A percentile compares a stretch with the other conserved stretches of the same genome.
phyloP scores from a whole-genome alignment of 2,329 filamentous ascomycete genomes.

The Neospermospora avenae region DNA sequence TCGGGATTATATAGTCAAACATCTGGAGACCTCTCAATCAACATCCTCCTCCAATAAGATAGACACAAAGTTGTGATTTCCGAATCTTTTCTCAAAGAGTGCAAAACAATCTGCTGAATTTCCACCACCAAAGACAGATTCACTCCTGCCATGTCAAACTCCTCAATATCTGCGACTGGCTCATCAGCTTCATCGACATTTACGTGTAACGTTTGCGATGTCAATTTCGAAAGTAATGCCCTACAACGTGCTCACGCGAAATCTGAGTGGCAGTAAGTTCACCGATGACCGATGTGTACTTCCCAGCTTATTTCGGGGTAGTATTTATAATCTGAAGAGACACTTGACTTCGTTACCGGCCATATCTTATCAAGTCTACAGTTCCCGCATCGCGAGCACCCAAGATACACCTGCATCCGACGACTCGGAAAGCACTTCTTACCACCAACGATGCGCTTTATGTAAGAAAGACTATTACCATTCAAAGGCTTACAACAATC shows the following conservation, averaged over 20 bases:
- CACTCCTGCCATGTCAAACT: neutral
- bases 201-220: neutral
- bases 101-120: neutral
- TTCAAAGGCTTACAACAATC: neutral
- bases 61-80: neutral
- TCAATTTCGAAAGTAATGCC: neutral
- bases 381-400: neutral
- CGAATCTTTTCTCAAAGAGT: neutral
- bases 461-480: neutral
- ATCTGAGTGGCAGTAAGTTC: slow-evolving; percentile 4
- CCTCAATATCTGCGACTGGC: neutral
- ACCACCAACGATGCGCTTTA: neutral
- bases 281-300: neutral
- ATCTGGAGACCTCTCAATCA: neutral
- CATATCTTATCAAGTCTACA: neutral
- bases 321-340: slow-evolving; percentile 5
- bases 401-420: neutral
- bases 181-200: neutral
- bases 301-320: neutral
- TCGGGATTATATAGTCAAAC: neutral
- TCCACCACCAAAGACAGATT: too few relatives aligned
- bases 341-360: neutral
- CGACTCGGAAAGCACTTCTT: neutral
- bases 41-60: neutral
- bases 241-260: neutral